Percentiles rank a stretch among this genome's conserved stretches.
These are phyloP conservation scores for Magnusiomyces clavatus DNA, from an alignment of 1,139 yeast genomes.

Conservation along the genomic window DNA sequence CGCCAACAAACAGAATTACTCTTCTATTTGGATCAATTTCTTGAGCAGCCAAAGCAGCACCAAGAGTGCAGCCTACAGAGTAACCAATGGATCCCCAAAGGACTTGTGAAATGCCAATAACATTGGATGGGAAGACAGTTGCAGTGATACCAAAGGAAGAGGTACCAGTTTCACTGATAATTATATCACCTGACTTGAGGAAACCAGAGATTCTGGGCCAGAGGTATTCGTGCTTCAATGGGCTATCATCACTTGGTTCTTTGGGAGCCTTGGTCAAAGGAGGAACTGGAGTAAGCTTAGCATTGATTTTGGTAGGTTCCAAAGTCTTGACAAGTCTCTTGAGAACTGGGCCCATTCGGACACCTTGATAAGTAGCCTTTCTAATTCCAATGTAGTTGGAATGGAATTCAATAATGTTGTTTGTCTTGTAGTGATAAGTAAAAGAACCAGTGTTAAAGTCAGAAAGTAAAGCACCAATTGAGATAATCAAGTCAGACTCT, in stretches of 20 bases:
- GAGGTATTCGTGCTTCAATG: slow-evolving; percentile 67
- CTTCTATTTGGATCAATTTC: slow-evolving; percentile 63
- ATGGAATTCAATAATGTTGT: slow-evolving; percentile 79
- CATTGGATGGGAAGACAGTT: slow-evolving; percentile 65
- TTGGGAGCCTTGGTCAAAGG: slow-evolving; percentile 16
- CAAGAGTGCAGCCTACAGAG: slow-evolving; percentile 77
- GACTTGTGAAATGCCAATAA: slow-evolving; percentile 77
- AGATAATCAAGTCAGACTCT: slow-evolving; percentile 64
- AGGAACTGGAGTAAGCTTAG: slow-evolving; percentile 19
- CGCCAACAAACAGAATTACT: slow-evolving; percentile 79
- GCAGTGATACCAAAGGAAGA: slow-evolving; percentile 82
- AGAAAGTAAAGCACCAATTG: slow-evolving; percentile 76
- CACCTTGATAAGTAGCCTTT: slow-evolving; percentile 68
- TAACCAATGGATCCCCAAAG: slow-evolving; percentile 89
- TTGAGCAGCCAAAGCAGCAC: slow-evolving; percentile 79
- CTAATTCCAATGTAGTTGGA: slow-evolving; percentile 77
- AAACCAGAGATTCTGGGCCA: slow-evolving; percentile 73
- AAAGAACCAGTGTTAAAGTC: slow-evolving; percentile 89
- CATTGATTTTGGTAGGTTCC: slow-evolving; percentile 14
- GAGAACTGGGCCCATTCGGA: slow-evolving; percentile 67
- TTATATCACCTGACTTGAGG: slow-evolving; percentile 72
- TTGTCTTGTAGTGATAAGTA: slow-evolving; percentile 72
- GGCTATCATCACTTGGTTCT: slow-evolving; percentile 29
- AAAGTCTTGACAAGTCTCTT: slow-evolving; percentile 35
- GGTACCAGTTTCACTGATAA: slow-evolving; percentile 84